Base-by-base conservation (phyloP, 2,329 filamentous ascomycete species). In the Cordyceps tenuipes region DNA sequence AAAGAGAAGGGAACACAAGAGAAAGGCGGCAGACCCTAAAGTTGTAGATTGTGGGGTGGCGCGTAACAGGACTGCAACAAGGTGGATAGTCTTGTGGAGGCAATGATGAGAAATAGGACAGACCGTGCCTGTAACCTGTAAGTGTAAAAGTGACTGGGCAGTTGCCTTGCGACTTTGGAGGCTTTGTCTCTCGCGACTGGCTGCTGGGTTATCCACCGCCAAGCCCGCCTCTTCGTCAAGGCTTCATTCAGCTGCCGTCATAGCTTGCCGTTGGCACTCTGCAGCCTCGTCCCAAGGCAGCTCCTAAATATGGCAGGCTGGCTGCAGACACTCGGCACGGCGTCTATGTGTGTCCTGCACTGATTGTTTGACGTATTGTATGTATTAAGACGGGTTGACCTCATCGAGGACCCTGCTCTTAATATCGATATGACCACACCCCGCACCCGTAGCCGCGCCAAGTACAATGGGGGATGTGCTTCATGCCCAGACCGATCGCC, bases 1-100 rank as follows among this genome's bases (percentile, higher is more conserved):
- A 53, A 53, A 36, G 13, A 51, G 39, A 17, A 13, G 15, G 41
- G 39, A 43, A 43, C n/a, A 50, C 6, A 58, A 34, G 9, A 52
- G 43, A 50, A 29, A 4, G 49, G 57, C 34, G 46, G 57, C 29
- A 2, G 57, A 34, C 21, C 29, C 57, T 19, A 1, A 53, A 29
- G 51, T 29, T 60, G 52, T 56, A 60, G 59, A 60, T 60, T 60
- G 59, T 60, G 59, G 59, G 51, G 59, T 60, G 59, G 59, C 52
- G 51, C 29, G 52, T 51, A 43, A 49, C 59, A 60, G 51, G 13
- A 49, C 21, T 60, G 51, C 51, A 49, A 44, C 44, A 9, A 21
- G 36, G 56, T 59, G 56, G 56, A 46, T 52, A 51, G 48, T 9
- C 34, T 56, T 36, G 48, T 36, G 39, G 56, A 52, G 34, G 47